These are phyloP conservation scores for Mediolabrus comicus DNA, from an alignment of 108 stramenopile genomes.

Conservation along the genomic window DNA sequence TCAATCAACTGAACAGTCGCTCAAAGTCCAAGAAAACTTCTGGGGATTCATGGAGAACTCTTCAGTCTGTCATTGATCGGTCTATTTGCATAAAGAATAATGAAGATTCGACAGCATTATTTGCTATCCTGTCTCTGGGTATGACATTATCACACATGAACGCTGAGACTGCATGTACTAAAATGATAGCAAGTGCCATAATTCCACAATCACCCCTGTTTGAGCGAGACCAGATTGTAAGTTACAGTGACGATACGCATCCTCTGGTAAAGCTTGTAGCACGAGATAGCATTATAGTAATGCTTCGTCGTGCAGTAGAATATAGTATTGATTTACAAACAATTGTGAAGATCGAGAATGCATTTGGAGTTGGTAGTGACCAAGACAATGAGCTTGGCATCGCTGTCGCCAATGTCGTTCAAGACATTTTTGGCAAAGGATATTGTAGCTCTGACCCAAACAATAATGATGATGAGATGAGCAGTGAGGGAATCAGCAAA, in stretches of 20 bases:
- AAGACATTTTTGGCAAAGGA: conserved; percentile 45
- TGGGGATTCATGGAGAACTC: conserved; percentile 28
- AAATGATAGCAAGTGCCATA: conserved; percentile 44
- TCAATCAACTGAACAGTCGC: neutral
- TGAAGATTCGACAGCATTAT: neutral
- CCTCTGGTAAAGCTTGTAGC: conserved; percentile 18
- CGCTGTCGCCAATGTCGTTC: conserved; percentile 49
- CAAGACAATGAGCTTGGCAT: conserved; percentile 40
- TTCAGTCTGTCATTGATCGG: conserved; percentile 24
- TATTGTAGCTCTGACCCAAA: conserved; percentile 16
- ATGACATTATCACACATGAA: neutral
- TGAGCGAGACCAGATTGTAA: neutral
- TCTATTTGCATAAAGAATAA: neutral
- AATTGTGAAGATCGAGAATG: conserved; percentile 24
- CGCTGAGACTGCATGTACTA: conserved; percentile 8
- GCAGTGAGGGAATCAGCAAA: conserved; percentile 18
- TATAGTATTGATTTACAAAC: conserved; percentile 36
- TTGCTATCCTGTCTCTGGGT: conserved; percentile 31
- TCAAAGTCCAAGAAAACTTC: conserved; percentile 10
- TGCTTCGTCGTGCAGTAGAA: conserved; percentile 20
- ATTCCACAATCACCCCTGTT: conserved; percentile 9
- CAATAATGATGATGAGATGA: neutral
- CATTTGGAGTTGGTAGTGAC: conserved; percentile 26
- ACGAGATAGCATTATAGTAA: conserved; percentile 8
- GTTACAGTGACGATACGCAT: neutral